Evolutionary conservation across 768 basidiomycete species (phyloP), one percentile per base, ranked within the genome.

Genomic region (Leccinum disarticulatum): DNA sequence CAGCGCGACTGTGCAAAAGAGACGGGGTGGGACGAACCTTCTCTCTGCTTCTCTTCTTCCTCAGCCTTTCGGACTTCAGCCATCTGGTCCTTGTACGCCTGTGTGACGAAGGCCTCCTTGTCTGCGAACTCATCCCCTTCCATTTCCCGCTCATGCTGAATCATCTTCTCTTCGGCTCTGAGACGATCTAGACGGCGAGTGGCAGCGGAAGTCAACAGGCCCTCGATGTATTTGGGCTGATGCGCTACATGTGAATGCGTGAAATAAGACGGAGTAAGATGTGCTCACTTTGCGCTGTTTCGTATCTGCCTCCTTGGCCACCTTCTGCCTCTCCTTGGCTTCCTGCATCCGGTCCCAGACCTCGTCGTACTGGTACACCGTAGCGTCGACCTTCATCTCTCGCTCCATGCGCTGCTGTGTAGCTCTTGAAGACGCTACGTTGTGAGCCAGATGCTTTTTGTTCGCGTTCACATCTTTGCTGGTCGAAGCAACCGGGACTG

Each of bases 61-160:
- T 98, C 97, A 0, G 95, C 93, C 69, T 76, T 82, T 58, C 93
- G 81, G 6, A 98, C 86, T 74, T 95, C 91, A 52, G 86, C 95
- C 87, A 97, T 91, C 75, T 98, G 97, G 52, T 92, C 90, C 72
- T 94, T 95, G 77, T 99, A 99, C 25, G 93, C 94, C 68, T 94
- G 92, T 1, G 97, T 99, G 53, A 98, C 96, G 68, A 98, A 99
- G n/a, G 87, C 81, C 56, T 98, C 97, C 78, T 95, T 98, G 77
- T 93, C 97, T 58, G 82, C 82, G 71, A 93, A 99, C 72, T 94
- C 84, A 61, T 95, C 95, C 0, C 97, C 97, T 76, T 99, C 97
- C 19, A 82, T 77, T 75, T 95, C 93, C 22, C 97, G 84, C 73
- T 98, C 97, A 48, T 84, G 82, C 71, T 95, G 91, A 71, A 98